phyloP scores from a whole-genome alignment of 495 filamentous ascomycete genomes.

The Opeltia flavorubescens region DNA sequence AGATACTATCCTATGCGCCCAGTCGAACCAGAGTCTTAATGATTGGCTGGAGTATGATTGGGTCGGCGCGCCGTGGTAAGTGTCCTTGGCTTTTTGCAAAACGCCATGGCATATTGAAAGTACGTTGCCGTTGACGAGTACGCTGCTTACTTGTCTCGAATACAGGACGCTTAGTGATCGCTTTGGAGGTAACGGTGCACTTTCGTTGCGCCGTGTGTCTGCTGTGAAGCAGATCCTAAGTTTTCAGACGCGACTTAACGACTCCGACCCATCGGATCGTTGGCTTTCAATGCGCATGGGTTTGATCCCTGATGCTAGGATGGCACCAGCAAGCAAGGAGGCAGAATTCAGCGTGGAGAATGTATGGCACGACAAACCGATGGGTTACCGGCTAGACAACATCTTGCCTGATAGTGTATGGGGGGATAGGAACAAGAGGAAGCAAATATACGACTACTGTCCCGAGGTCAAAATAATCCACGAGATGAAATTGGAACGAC shows the following conservation, averaged over 20 bases:
- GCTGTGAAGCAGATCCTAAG: background rate
- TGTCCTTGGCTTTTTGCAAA: background rate
- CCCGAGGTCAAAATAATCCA: constrained; percentile 3
- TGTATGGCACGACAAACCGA: constrained; percentile 2
- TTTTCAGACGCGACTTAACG: background rate
- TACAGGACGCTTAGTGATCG: background rate
- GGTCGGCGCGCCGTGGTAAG: constrained; percentile 1
- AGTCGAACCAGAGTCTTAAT: background rate
- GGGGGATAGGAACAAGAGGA: background rate
- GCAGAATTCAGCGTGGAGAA: constrained; percentile 1
- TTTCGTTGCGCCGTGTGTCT: constrained; percentile 1
- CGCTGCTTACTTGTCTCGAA: too few species aligned
- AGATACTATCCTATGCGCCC: constrained; percentile 1
- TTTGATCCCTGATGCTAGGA: background rate
- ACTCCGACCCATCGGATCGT: background rate
- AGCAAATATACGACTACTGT: background rate
- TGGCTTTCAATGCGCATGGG: constrained; percentile 2
- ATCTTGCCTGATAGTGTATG: background rate
- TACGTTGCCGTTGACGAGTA: too few species aligned
- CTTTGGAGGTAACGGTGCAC: constrained; percentile 1
- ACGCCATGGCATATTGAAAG: background rate
- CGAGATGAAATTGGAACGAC: background rate
- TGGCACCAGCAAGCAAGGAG: background rate
- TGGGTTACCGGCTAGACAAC: background rate
- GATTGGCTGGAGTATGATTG: constrained; percentile 1